These are phyloP conservation scores for Chaetoceros muelleri DNA, from an alignment of 108 stramenopile genomes.

Conservation along the genomic window DNA sequence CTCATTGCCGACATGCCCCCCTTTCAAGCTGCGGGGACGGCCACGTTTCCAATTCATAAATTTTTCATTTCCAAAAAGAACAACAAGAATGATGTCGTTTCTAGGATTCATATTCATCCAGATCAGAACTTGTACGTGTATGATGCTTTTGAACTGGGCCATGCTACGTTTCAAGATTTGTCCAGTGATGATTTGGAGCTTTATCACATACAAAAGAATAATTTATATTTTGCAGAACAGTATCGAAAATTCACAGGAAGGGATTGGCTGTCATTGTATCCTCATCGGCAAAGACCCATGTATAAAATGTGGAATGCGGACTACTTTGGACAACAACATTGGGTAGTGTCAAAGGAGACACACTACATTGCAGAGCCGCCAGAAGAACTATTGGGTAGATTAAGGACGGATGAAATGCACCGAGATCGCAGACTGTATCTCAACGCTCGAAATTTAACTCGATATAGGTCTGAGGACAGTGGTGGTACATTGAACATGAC, in stretches of 20 bases:
- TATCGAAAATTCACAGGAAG: slow-evolving; percentile 42
- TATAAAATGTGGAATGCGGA: slow-evolving; percentile 35
- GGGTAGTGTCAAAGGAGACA: slow-evolving; percentile 65
- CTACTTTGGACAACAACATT: slow-evolving; percentile 46
- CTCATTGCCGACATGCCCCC: slow-evolving; percentile 15
- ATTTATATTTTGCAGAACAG: slow-evolving; percentile 21
- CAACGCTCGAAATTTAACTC: neutral
- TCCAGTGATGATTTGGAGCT: slow-evolving; percentile 5
- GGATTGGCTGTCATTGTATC: slow-evolving; percentile 33
- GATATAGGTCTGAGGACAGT: neutral
- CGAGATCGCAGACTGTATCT: neutral
- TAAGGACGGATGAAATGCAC: neutral
- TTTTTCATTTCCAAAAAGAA: slow-evolving; percentile 13
- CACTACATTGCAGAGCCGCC: slow-evolving; percentile 49
- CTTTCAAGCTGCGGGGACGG: slow-evolving; percentile 24
- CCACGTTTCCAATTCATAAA: slow-evolving; percentile 32
- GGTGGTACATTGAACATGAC: slow-evolving; percentile 32
- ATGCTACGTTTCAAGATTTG: neutral
- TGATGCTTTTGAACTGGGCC: slow-evolving; percentile 21
- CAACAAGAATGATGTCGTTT: slow-evolving; percentile 12
- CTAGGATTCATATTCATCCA: slow-evolving; percentile 12
- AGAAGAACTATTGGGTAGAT: slow-evolving; percentile 1
- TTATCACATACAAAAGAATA: slow-evolving; percentile 22
- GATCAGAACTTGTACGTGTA: slow-evolving; percentile 24
- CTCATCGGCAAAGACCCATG: slow-evolving; percentile 13